A percentile compares a stretch with the other conserved stretches of the same genome.
phyloP scores from a whole-genome alignment of 768 basidiomycete species.

The Cubamyces lactineus region DNA sequence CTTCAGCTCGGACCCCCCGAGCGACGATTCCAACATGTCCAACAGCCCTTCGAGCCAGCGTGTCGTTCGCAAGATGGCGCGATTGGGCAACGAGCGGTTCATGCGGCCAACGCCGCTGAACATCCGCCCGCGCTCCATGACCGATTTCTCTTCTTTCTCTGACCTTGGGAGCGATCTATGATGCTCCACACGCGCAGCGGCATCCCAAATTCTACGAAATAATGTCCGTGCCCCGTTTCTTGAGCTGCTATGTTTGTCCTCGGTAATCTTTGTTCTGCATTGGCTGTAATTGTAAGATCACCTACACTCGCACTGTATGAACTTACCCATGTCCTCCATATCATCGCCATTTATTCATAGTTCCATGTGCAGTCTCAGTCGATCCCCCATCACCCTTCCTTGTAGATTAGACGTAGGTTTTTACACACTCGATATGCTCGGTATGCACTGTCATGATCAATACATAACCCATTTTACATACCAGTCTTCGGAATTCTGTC shows the following conservation, averaged over 20 bases:
- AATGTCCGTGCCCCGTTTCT: constrained; percentile 6
- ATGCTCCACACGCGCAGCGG: constrained; percentile 15
- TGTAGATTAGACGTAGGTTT: not conserved
- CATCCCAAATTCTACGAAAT: not conserved
- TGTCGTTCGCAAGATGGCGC: constrained; percentile 28
- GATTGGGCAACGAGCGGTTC: constrained; percentile 10
- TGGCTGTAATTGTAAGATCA: not conserved
- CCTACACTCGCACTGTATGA: constrained; percentile 3
- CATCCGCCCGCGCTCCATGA: constrained; percentile 19
- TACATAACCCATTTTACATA: not conserved
- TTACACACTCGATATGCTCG: not conserved
- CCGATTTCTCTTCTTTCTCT: constrained; percentile 16
- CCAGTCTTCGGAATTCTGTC: not conserved
- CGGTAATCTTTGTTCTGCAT: not conserved
- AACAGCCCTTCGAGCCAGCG: constrained; percentile 52
- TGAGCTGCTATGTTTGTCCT: not conserved
- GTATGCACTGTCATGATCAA: constrained; percentile 9
- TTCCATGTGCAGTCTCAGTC: not conserved
- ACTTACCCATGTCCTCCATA: constrained; percentile 2
- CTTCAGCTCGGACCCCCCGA: constrained; percentile 38
- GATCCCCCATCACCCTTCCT: not conserved
- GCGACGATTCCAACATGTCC: constrained; percentile 50
- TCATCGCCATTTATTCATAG: not conserved
- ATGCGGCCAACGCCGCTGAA: constrained; percentile 12
- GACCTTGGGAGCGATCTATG: constrained; percentile 17